Percentiles rank a stretch among this genome's conserved stretches.
phyloP scores from a whole-genome alignment of 176 grass and related monocot species.

The Eleusine coracana region DNA sequence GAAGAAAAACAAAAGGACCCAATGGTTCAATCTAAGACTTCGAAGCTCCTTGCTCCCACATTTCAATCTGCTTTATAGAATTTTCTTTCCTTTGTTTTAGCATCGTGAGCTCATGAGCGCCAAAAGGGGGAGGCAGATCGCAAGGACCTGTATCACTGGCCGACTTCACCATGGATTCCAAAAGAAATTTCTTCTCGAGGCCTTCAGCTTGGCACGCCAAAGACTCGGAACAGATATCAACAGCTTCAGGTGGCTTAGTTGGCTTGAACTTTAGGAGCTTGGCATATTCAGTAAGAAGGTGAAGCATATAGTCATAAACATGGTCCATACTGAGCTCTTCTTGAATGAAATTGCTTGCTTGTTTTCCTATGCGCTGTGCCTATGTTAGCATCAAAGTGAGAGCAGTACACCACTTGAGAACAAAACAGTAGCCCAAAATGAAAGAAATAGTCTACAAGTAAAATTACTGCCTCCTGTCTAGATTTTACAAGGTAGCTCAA shows the following conservation, averaged over 20 bases:
- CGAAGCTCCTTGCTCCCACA: conserved; percentile 54
- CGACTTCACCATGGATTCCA: conserved; percentile 64
- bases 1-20: background rate
- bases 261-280: conserved; percentile 82
- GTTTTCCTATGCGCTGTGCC: conserved; percentile 78
- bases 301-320: conserved; percentile 92
- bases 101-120: conserved; percentile 46
- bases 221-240: conserved; percentile 71
- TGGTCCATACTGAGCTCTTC: conserved; percentile 73
- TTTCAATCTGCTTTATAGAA: conserved; percentile 71
- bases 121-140: conserved; percentile 61
- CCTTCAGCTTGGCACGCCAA: conserved; percentile 66
- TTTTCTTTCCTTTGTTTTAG: conserved; percentile 57
- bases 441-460: background rate
- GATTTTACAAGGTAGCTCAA: too few relatives aligned
- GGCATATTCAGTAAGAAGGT: conserved; percentile 77
- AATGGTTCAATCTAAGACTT: background rate
- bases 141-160: conserved; percentile 55
- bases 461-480: background rate
- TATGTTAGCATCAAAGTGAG: conserved; percentile 32
- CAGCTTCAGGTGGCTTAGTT: conserved; percentile 59
- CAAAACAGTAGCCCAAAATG: background rate
- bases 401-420: conserved; percentile 6
- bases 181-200: conserved; percentile 63
- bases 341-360: conserved; percentile 70